A percentile compares a stretch with the other conserved stretches of the same genome.
Conservation (phyloP, 495 filamentous ascomycete genomes). For the Annulohypoxylon bovei region DNA sequence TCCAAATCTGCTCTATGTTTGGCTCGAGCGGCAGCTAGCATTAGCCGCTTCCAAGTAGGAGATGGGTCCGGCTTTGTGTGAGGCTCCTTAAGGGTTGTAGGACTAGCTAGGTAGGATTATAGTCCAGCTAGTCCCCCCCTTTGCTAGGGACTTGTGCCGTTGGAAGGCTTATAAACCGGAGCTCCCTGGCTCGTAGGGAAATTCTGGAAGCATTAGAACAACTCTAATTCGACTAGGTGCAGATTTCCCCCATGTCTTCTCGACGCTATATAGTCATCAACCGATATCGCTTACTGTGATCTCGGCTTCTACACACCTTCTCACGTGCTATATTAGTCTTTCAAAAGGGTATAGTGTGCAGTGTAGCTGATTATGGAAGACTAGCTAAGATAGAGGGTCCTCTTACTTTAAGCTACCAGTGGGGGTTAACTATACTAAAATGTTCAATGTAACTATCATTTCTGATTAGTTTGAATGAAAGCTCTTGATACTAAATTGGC, state of each 20-base stretch:
- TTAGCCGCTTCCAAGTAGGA: constrained; percentile 24
- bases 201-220: constrained; percentile 6
- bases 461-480: background rate
- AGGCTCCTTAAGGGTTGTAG: constrained; percentile 19
- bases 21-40: constrained; percentile 34
- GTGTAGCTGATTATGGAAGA: background rate
- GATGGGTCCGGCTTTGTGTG: constrained; percentile 14
- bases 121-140: background rate
- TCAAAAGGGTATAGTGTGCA: background rate
- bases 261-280: background rate
- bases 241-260: background rate
- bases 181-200: background rate
- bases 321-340: background rate
- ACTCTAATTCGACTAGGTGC: constrained; percentile 1
- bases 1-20: constrained; percentile 13
- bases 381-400: background rate
- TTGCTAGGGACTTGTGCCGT: constrained; percentile 1
- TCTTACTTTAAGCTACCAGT: background rate
- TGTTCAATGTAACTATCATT: background rate
- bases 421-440: background rate
- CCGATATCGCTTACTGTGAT: constrained; percentile 13
- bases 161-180: constrained; percentile 11
- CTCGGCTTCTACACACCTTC: background rate
- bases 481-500: background rate
- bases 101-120: background rate